Percentiles rank a stretch among this genome's conserved stretches.
Evolutionary conservation across 169 alveolate species (phyloP).

Genomic region (Amoebophrya sp.): DNA sequence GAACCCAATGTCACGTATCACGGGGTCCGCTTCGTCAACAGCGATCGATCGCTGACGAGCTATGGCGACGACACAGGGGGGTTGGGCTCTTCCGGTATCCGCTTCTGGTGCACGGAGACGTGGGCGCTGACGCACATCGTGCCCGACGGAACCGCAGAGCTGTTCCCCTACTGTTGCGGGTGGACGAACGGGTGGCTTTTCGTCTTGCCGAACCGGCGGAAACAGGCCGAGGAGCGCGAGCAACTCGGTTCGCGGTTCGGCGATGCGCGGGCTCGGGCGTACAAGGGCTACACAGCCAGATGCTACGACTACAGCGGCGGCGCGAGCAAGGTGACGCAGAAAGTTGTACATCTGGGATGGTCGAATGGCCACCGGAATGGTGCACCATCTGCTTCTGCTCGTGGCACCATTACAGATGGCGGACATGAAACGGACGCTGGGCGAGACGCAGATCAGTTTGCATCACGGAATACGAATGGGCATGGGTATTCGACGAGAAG

Average conservation of each 20-base stretch:
- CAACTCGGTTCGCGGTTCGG: neutral
- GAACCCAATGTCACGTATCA: neutral
- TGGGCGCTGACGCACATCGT: neutral
- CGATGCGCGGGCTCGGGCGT: neutral
- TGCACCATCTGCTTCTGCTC: neutral
- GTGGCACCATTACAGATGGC: neutral
- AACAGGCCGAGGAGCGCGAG: neutral
- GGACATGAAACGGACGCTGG: neutral
- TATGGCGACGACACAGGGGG: neutral
- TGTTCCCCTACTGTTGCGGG: neutral
- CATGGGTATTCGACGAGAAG: neutral
- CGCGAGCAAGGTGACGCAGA: too few species aligned
- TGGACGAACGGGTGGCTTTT: neutral
- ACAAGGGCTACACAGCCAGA: neutral
- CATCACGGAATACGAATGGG: neutral
- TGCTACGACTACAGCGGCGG: neutral
- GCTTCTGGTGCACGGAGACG: neutral
- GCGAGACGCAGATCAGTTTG: neutral
- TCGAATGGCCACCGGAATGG: neutral
- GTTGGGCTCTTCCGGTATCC: neutral
- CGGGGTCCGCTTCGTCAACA: neutral
- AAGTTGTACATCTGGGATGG: too few species aligned
- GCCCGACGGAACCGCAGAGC: neutral
- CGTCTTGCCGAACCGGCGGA: neutral
- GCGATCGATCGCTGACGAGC: neutral